Evolutionary conservation across 768 basidiomycete species (phyloP), one percentile per base, ranked within the genome.

Genomic region (Boletus rubroflammeus): DNA sequence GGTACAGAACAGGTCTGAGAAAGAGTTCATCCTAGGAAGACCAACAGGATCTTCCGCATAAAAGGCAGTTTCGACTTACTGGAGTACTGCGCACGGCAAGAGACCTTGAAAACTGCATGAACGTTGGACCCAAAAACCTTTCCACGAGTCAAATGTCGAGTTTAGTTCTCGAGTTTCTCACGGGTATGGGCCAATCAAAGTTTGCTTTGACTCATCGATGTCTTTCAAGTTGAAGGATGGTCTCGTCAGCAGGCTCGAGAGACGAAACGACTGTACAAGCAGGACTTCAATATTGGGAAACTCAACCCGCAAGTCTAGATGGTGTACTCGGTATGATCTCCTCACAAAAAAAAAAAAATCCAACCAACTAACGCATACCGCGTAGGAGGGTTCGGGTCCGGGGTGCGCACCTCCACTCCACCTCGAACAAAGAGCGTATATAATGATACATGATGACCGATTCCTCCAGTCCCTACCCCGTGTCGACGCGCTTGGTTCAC

Each of bases 401-500:
- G 78, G 55, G 76, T 80, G 62, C 56, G 62, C 34, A 65, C 59
- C 32, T 60, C 50, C 53, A 32, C 8, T 34, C 31, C 34, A 32
- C 34, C 34, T 43, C 23, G 23, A 50, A 15, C 23, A 21, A 38
- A 11, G 19, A 32, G 23, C n/a, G 6, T 49, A 21, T 41, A 55
- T 41, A 53, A 41, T 28, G 32, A 54, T 39, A 3, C 31, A 40
- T 29, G 6, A 34, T 26, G 29, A 45, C 44, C 42, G 3, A 43
- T 17, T 3, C 5, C 5, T 28, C 49, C 54, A 94, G 88, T 83
- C 93, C 40, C 81, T 98, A 21, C 95, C 96, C 0, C 83, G 93
- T 35, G 76, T 98, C 61, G 96, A 99, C 70, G 81, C 93, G 5
- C 81, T 97, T 15, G 88, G 91, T 38, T 96, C 94, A 2, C 84